Percentiles rank a stretch among this genome's conserved stretches.
Conservation (phyloP, 176 grass and related monocot genomes). For the Oryza meridionalis region DNA sequence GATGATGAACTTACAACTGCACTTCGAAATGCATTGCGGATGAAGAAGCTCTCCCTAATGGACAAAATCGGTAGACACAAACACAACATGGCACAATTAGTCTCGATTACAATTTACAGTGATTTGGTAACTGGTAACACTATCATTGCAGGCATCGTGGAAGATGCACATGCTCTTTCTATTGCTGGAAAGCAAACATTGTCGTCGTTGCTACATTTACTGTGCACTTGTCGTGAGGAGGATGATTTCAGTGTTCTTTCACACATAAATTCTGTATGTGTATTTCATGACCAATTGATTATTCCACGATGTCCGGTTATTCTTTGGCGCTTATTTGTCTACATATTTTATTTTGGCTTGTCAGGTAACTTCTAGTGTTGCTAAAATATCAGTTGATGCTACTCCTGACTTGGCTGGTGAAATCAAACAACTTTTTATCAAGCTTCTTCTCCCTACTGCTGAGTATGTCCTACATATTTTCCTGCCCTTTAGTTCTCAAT, state of each 20-base stretch:
- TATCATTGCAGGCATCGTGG: constrained; percentile 68
- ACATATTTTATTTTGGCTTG: constrained; percentile 26
- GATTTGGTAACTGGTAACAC: constrained; percentile 21
- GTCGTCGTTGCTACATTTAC: constrained; percentile 69
- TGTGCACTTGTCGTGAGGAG: constrained; percentile 60
- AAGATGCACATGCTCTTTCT: constrained; percentile 73
- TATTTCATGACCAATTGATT: constrained; percentile 18
- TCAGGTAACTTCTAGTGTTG: constrained; percentile 65
- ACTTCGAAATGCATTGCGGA: constrained; percentile 68
- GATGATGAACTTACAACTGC: constrained; percentile 69
- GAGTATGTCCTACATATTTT: constrained; percentile 55
- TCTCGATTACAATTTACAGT: constrained; percentile 18
- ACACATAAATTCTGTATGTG: constrained; percentile 67
- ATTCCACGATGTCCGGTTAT: constrained; percentile 15
- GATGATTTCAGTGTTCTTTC: constrained; percentile 81
- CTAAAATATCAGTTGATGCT: constrained; percentile 65
- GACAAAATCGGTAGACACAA: constrained; percentile 77
- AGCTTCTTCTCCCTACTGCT: constrained; percentile 71
- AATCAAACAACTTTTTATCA: constrained; percentile 77
- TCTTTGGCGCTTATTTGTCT: constrained; percentile 9
- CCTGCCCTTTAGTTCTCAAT: constrained; percentile 6
- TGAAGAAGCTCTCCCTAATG: constrained; percentile 67
- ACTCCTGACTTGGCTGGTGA: constrained; percentile 63
- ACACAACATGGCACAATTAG: background rate
- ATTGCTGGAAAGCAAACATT: constrained; percentile 71